A percentile compares a stretch with the other conserved stretches of the same genome.
phyloP scores from a whole-genome alignment of 208 protist species.

The Leishmania major region DNA sequence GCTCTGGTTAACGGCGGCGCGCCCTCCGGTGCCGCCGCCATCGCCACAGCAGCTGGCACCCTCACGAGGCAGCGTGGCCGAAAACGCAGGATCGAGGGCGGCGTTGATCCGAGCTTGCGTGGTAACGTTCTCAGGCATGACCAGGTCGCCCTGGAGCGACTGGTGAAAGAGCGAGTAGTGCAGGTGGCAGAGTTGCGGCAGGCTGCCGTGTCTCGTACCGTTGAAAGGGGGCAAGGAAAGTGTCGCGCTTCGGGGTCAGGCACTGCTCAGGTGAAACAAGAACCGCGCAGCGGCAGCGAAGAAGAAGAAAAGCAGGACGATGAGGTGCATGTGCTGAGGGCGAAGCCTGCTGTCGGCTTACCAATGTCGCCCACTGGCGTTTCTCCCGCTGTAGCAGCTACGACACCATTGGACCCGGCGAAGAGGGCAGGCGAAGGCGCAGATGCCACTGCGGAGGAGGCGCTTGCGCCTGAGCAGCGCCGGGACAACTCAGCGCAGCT shows the following conservation, averaged over 20 bases:
- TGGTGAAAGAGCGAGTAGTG: conserved; percentile 6
- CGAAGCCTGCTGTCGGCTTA: not conserved
- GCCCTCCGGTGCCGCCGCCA: not conserved
- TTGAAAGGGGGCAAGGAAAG: not conserved
- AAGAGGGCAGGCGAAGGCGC: not conserved
- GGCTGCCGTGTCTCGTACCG: not conserved
- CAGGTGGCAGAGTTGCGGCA: not conserved
- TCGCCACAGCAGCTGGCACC: conserved; percentile 9
- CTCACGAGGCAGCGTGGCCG: conserved; percentile 11
- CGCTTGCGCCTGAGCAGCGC: not conserved
- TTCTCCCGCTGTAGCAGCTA: not conserved
- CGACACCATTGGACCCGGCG: not conserved
- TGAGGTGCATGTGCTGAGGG: not conserved
- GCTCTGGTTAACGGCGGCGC: not conserved
- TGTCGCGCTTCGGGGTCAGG: not conserved
- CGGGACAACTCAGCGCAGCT: not conserved
- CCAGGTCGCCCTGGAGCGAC: conserved; percentile 23
- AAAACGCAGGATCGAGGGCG: conserved; percentile 25
- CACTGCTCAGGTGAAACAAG: conserved; percentile 4
- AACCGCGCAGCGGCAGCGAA: conserved; percentile 7
- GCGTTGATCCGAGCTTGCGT: conserved; percentile 23
- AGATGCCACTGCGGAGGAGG: not conserved
- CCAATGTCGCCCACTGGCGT: not conserved
- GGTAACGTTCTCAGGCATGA: conserved; percentile 20
- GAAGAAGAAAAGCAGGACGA: not conserved